Percentiles rank a stretch among this genome's conserved stretches.
Conservation (phyloP, 2,329 filamentous ascomycete species). For the Colletotrichum tabaci region DNA sequence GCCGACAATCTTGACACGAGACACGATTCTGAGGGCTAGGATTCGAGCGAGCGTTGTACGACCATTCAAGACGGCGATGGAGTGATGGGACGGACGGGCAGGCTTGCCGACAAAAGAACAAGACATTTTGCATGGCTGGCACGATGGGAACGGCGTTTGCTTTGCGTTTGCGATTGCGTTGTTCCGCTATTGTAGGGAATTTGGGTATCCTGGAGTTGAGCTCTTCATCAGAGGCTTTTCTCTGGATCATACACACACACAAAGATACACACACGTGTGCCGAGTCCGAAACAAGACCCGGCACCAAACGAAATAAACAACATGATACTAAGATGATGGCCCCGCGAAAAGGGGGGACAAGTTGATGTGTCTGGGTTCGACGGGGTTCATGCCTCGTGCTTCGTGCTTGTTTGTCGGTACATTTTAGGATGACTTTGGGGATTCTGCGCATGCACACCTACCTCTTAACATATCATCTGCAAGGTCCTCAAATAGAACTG, state of each 20-base stretch:
- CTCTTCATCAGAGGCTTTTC: constrained; percentile 32
- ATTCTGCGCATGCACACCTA: too few species aligned
- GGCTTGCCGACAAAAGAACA: constrained; percentile 26
- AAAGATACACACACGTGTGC: constrained; percentile 3
- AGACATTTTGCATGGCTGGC: constrained; percentile 40
- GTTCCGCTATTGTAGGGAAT: constrained; percentile 37
- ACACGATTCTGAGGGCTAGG: background rate
- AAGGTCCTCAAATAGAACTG: background rate
- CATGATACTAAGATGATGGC: constrained; percentile 14
- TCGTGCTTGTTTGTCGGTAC: too few species aligned
- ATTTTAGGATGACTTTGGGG: background rate
- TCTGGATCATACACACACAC: constrained; percentile 20
- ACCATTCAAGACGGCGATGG: constrained; percentile 1
- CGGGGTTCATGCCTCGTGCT: background rate
- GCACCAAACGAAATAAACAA: constrained; percentile 30
- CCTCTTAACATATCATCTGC: background rate
- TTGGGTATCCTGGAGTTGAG: constrained; percentile 37
- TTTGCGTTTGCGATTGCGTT: constrained; percentile 35
- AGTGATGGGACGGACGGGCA: constrained; percentile 6
- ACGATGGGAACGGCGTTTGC: constrained; percentile 42
- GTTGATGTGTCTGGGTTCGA: background rate
- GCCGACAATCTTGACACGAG: background rate
- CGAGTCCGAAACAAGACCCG: constrained; percentile 18
- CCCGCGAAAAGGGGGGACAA: too few species aligned
- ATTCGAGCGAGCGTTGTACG: constrained; percentile 31